Evolutionary conservation across 441 rosid genomes (phyloP).

Genomic region (Lepidium campestre): DNA sequence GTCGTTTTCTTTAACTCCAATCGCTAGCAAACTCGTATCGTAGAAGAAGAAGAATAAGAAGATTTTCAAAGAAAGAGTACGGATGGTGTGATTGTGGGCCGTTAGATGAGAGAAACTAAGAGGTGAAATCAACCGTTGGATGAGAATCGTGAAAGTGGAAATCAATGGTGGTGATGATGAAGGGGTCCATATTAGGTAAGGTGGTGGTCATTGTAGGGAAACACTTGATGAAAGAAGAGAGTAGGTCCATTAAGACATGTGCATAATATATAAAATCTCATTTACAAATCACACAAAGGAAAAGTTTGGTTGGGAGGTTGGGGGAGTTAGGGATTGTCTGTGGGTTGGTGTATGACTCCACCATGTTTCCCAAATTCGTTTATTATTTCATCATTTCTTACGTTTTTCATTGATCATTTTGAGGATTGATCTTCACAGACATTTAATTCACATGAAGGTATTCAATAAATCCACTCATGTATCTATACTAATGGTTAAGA

Average conservation of each 20-base stretch:
- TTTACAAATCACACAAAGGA: conserved; percentile 21
- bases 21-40: background rate
- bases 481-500: background rate
- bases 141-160: background rate
- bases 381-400: background rate
- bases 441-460: background rate
- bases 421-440: background rate
- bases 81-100: conserved; percentile 5
- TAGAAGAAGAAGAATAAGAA: background rate
- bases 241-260: conserved; percentile 35
- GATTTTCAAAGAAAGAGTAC: conserved; percentile 15
- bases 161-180: conserved; percentile 15
- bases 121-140: background rate
- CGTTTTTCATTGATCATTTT: background rate
- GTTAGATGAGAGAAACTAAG: conserved; percentile 4
- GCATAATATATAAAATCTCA: conserved; percentile 26
- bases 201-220: conserved; percentile 30
- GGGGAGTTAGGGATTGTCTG: conserved; percentile 23
- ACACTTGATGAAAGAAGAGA: conserved; percentile 16
- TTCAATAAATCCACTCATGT: background rate
- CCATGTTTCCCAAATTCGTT: conserved; percentile 11
- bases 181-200: conserved; percentile 34
- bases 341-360: conserved; percentile 24
- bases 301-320: conserved; percentile 28
- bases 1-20: conserved; percentile 28